Evolutionary conservation across 2,329 filamentous ascomycete genomes (phyloP).

Genomic region (Colletotrichum phormii): DNA sequence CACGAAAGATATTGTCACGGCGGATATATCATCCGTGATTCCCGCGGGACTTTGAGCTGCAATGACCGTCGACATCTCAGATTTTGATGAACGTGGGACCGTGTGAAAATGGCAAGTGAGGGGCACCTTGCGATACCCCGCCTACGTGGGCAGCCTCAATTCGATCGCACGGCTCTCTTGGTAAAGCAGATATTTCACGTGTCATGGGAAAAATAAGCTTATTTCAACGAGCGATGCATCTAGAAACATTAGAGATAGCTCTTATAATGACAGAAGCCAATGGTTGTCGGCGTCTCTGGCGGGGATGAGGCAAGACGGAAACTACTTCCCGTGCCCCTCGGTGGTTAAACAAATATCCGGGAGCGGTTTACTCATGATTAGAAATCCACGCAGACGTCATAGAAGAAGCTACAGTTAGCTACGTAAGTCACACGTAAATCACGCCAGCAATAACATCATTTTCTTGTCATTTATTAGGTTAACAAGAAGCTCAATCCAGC

Average conservation of each 20-base stretch:
- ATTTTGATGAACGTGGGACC: not conserved
- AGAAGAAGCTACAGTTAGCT: not conserved
- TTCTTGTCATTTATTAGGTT: not conserved
- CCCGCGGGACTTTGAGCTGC: no score
- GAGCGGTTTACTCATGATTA: not conserved
- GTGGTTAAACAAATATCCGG: not conserved
- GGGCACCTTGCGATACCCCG: not conserved
- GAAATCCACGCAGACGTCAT: not conserved
- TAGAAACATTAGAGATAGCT: not conserved
- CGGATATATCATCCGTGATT: no score
- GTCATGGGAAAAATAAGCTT: not conserved
- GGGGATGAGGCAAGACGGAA: not conserved
- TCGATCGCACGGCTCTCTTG: not conserved
- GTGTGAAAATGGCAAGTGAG: not conserved
- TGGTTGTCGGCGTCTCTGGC: not conserved
- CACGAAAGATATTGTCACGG: no score
- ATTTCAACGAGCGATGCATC: not conserved
- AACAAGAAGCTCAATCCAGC: not conserved
- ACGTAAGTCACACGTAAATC: not conserved
- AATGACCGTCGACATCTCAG: not conserved
- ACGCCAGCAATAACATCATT: not conserved
- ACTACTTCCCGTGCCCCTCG: not conserved
- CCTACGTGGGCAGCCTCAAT: not conserved
- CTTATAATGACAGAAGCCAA: not conserved
- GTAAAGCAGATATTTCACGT: not conserved